Evolutionary conservation across 768 basidiomycete species (phyloP).

Genomic region (Amanita fuliginea): DNA sequence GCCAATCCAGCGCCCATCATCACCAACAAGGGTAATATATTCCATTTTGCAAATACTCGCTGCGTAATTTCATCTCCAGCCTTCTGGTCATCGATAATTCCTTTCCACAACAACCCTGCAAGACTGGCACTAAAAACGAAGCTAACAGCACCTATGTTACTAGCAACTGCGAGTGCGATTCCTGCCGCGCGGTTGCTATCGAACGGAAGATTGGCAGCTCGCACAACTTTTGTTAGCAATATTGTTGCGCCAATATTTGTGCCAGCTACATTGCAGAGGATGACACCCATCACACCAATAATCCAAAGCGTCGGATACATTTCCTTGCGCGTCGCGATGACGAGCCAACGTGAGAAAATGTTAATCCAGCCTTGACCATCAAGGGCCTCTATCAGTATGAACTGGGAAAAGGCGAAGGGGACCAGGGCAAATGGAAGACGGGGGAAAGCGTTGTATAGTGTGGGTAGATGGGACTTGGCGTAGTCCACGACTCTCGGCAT

Average conservation of each 20-base stretch:
- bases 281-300: slow-evolving; percentile 59
- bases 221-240: slow-evolving; percentile 71
- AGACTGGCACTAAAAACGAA: slow-evolving; percentile 84
- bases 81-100: slow-evolving; percentile 54
- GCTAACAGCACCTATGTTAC: slow-evolving; percentile 86
- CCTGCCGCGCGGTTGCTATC: slow-evolving; percentile 42
- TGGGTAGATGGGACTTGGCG: slow-evolving; percentile 32
- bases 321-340: slow-evolving; percentile 28
- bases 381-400: slow-evolving; percentile 85
- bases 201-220: slow-evolving; percentile 30
- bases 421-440: slow-evolving; percentile 74
- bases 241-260: slow-evolving; percentile 93
- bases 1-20: slow-evolving; percentile 59
- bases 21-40: slow-evolving; percentile 48
- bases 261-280: slow-evolving; percentile 74
- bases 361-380: slow-evolving; percentile 80
- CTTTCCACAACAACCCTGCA: slow-evolving; percentile 78
- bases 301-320: slow-evolving; percentile 49
- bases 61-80: slow-evolving; percentile 27
- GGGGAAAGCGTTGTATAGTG: slow-evolving; percentile 50
- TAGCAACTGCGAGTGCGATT: slow-evolving; percentile 72
- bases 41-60: slow-evolving; percentile 62
- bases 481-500: neutral
- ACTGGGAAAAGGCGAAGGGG: slow-evolving; percentile 90
- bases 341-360: slow-evolving; percentile 65